Conservation (phyloP, 2,329 filamentous ascomycete genomes). For the Fusarium circinatum region DNA sequence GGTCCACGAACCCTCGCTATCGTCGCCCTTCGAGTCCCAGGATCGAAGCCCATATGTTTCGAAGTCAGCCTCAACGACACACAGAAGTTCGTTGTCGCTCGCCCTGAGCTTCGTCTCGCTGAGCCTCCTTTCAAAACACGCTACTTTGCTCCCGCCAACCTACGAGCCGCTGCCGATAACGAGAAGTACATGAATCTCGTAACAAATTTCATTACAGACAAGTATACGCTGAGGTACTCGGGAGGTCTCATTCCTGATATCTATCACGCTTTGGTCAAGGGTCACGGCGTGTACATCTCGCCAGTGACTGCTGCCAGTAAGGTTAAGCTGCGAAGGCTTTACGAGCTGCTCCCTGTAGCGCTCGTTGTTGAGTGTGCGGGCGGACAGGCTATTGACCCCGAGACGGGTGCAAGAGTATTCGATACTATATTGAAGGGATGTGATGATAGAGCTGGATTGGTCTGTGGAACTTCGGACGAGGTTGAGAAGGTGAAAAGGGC, state of each 20-base stretch:
- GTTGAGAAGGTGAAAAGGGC: slow-evolving; percentile 52
- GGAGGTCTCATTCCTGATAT: slow-evolving; percentile 71
- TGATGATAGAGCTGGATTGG: slow-evolving; percentile 61
- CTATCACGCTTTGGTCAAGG: slow-evolving; percentile 68
- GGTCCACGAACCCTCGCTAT: slow-evolving; percentile 66
- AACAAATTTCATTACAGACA: slow-evolving; percentile 58
- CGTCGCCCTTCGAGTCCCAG: slow-evolving; percentile 62
- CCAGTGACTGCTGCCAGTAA: slow-evolving; percentile 62
- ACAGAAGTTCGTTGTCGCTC: slow-evolving; percentile 51
- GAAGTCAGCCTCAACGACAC: slow-evolving; percentile 58
- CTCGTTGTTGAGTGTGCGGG: slow-evolving; percentile 69
- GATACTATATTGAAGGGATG: slow-evolving; percentile 51
- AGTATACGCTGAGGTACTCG: slow-evolving; percentile 69
- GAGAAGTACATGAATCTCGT: slow-evolving; percentile 61
- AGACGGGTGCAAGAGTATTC: slow-evolving; percentile 54
- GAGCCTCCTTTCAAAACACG: slow-evolving; percentile 56
- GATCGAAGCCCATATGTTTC: slow-evolving; percentile 54
- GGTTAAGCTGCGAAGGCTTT: slow-evolving; percentile 68
- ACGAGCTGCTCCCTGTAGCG: slow-evolving; percentile 69
- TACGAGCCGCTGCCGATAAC: slow-evolving; percentile 65
- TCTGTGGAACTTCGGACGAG: slow-evolving; percentile 62
- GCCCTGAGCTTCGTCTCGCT: slow-evolving; percentile 52
- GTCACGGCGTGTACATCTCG: slow-evolving; percentile 69
- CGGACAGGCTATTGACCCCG: slow-evolving; percentile 64
- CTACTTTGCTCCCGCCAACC: slow-evolving; percentile 72